Evolutionary conservation across 75 land plant genomes (phyloP).

Genomic region (Pinus tabuliformis): DNA sequence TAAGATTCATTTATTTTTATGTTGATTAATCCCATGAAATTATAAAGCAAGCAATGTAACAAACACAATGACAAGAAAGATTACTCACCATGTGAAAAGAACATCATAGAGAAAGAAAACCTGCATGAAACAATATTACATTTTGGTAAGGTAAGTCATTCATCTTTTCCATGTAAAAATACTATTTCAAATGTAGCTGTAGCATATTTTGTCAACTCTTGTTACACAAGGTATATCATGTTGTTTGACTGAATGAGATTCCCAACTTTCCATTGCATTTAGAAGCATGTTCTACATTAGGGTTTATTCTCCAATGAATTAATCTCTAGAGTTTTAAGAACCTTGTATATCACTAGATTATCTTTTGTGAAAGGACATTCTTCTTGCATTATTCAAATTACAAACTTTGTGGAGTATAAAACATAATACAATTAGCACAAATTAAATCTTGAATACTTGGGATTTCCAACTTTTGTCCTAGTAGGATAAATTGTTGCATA

Average conservation of each 20-base stretch:
- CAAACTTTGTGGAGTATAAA: neutral
- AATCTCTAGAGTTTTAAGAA: neutral
- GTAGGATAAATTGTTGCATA: no score
- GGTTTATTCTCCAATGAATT: neutral
- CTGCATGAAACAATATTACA: conserved; percentile 34
- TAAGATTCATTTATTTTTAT: neutral
- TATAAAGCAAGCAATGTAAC: neutral
- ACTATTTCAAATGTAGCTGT: neutral
- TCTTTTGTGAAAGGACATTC: neutral
- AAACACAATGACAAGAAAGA: neutral
- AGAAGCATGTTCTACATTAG: neutral
- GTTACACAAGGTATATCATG: neutral
- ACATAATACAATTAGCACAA: neutral
- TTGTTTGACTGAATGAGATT: neutral
- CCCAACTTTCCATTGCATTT: neutral
- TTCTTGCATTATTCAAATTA: neutral
- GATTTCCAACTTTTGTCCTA: neutral
- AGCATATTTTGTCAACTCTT: neutral
- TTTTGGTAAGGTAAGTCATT: neutral
- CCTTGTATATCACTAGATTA: neutral
- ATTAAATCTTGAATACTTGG: neutral
- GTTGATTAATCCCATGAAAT: neutral
- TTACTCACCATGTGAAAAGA: conserved; percentile 83
- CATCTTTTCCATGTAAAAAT: neutral
- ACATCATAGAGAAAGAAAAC: conserved; percentile 89